A percentile compares a stretch with the other conserved stretches of the same genome.
phyloP scores from a whole-genome alignment of 73 alveolate genomes.

The Halteria grandinella region DNA sequence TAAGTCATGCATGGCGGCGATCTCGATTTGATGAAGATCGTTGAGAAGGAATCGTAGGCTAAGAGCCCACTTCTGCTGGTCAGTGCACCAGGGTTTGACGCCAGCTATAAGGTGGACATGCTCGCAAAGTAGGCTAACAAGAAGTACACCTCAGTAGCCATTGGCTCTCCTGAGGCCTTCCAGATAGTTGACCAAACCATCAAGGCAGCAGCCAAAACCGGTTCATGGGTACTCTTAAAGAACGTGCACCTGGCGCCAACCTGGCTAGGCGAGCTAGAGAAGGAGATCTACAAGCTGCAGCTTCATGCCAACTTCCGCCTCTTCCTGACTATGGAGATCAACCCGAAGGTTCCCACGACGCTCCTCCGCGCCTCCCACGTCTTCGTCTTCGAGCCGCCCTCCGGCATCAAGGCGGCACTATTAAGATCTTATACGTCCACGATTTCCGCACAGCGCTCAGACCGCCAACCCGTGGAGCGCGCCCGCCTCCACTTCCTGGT shows the following conservation, averaged over 20 bases:
- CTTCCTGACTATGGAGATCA: constrained; percentile 99
- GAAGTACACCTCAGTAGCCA: constrained; percentile 96
- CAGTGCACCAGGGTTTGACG: constrained; percentile 99
- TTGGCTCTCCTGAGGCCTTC: constrained; percentile 98
- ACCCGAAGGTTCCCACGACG: constrained; percentile 98
- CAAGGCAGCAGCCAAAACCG: constrained; percentile 88
- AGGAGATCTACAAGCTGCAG: constrained; percentile 92
- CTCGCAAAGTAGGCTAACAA: constrained; percentile 87
- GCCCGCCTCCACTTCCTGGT: constrained; percentile 97
- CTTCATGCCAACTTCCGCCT: constrained; percentile 97
- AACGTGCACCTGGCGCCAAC: constrained; percentile 99
- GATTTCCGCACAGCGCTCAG: constrained; percentile 89
- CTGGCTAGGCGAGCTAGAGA: constrained; percentile 98
- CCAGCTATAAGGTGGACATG: constrained; percentile 91
- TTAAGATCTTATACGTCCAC: constrained; percentile 91
- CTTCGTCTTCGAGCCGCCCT: constrained; percentile 99
- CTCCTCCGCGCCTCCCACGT: constrained; percentile 94
- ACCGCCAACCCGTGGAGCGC: constrained; percentile 97
- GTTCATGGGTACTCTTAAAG: constrained; percentile 99
- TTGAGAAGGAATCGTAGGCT: constrained; percentile 86
- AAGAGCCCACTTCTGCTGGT: constrained; percentile 87
- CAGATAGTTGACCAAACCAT: constrained; percentile 95
- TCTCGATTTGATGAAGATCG: constrained; percentile 84
- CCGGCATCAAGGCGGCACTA: constrained; percentile 97
- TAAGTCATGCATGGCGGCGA: constrained; percentile 81